Evolutionary conservation across 768 basidiomycete species (phyloP).

Genomic region (Crepidotus variabilis): DNA sequence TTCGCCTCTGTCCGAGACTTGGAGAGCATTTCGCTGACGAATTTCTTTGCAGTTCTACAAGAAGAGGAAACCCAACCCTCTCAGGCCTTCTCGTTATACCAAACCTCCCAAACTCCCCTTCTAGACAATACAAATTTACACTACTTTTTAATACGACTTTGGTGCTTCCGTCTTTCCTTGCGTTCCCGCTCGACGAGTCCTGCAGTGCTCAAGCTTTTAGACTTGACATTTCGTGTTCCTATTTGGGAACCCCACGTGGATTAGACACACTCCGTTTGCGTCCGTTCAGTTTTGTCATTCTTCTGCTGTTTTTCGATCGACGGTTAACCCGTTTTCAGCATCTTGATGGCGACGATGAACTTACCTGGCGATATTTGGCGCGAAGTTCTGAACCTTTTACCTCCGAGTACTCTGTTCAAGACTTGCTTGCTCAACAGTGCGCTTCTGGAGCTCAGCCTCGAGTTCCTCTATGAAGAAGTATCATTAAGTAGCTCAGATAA

Average conservation of each 20-base stretch:
- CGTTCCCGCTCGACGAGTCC: too few species aligned
- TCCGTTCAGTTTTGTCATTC: neutral
- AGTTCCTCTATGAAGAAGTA: conserved; percentile 5
- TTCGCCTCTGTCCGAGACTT: neutral
- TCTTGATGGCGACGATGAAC: neutral
- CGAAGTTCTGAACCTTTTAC: neutral
- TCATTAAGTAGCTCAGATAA: neutral
- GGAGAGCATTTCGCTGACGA: too few species aligned
- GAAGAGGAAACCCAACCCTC: conserved; percentile 52
- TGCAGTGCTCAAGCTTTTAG: too few species aligned
- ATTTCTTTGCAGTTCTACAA: conserved; percentile 36
- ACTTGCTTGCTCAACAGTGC: conserved; percentile 2
- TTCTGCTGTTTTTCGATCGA: neutral
- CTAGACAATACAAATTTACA: conserved; percentile 27
- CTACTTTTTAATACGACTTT: conserved; percentile 1
- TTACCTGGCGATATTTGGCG: neutral
- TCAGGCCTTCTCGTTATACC: conserved; percentile 44
- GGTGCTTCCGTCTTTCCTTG: neutral
- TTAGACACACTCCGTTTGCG: too few species aligned
- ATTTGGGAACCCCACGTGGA: too few species aligned
- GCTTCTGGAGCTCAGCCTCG: conserved; percentile 3
- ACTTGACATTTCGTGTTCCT: too few species aligned
- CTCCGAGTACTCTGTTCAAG: neutral
- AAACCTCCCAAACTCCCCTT: conserved; percentile 60
- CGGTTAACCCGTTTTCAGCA: neutral